Evolutionary conservation across 768 basidiomycete genomes (phyloP).

Genomic region (Boletus barrowsii): DNA sequence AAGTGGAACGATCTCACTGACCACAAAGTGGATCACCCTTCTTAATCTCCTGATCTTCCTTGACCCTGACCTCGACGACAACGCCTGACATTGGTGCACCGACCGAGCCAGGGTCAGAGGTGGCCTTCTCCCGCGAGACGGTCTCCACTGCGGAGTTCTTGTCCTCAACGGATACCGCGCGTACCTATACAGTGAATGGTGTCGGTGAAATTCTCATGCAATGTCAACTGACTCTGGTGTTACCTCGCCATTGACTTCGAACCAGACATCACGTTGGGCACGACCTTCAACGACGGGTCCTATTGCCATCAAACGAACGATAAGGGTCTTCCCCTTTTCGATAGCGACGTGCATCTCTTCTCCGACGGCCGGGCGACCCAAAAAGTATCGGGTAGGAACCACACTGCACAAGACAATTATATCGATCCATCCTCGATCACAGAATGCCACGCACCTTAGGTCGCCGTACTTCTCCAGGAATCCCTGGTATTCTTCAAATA

Average conservation of each 20-base stretch:
- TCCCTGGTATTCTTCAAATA: constrained; percentile 94
- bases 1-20: constrained; percentile 39
- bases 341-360: constrained; percentile 98
- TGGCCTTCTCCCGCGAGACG: constrained; percentile 91
- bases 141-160: constrained; percentile 96
- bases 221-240: constrained; percentile 16
- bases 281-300: constrained; percentile 90
- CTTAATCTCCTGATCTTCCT: constrained; percentile 97
- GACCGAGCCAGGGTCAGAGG: constrained; percentile 91
- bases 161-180: constrained; percentile 94
- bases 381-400: constrained; percentile 95
- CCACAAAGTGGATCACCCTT: constrained; percentile 95
- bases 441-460: constrained; percentile 59
- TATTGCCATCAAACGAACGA: constrained; percentile 92
- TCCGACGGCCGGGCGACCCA: constrained; percentile 84
- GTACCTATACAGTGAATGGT: constrained; percentile 52
- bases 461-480: constrained; percentile 97
- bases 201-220: constrained; percentile 15
- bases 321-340: constrained; percentile 94
- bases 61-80: constrained; percentile 95
- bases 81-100: constrained; percentile 98
- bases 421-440: constrained; percentile 3
- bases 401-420: constrained; percentile 52
- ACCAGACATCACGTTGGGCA: constrained; percentile 96
- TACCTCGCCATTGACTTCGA: constrained; percentile 96